Percentiles rank a stretch among this genome's conserved stretches.
Evolutionary conservation across 352 stramenopile species (phyloP).

Genomic region (Pythium chondricola): DNA sequence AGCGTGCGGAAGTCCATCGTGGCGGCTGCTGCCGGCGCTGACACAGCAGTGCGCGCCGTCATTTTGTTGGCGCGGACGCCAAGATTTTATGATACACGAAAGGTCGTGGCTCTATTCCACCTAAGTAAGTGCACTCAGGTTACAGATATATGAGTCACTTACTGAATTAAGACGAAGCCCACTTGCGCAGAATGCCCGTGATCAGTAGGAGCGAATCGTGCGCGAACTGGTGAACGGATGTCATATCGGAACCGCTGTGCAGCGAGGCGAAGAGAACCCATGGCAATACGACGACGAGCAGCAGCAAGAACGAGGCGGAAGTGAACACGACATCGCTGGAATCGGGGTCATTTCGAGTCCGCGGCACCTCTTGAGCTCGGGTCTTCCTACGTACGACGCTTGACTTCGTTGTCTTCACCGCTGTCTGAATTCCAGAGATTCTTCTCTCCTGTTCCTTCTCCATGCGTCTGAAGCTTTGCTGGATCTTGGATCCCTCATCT

Average conservation of each 20-base stretch:
- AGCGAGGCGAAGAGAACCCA: conserved; percentile 27
- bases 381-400: no score
- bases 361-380: conserved; percentile 7
- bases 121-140: no score
- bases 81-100: no score
- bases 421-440: no score
- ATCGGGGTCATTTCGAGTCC: no score
- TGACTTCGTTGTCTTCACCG: no score
- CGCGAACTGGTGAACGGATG: conserved; percentile 15
- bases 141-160: no score
- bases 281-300: conserved; percentile 22
- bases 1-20: conserved; percentile 41
- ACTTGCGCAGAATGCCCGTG: conserved; percentile 9
- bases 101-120: no score
- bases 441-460: no score
- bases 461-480: no score
- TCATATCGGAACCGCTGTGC: conserved; percentile 13
- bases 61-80: not conserved
- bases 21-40: not conserved
- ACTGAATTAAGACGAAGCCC: conserved; percentile 17
- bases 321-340: conserved; percentile 13
- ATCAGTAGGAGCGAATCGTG: conserved; percentile 12
- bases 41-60: not conserved
- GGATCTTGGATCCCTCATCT: no score
- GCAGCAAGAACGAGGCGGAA: conserved; percentile 13